Evolutionary conservation across 768 basidiomycete genomes (phyloP).

Genomic region (Hysterangium stoloniferum): DNA sequence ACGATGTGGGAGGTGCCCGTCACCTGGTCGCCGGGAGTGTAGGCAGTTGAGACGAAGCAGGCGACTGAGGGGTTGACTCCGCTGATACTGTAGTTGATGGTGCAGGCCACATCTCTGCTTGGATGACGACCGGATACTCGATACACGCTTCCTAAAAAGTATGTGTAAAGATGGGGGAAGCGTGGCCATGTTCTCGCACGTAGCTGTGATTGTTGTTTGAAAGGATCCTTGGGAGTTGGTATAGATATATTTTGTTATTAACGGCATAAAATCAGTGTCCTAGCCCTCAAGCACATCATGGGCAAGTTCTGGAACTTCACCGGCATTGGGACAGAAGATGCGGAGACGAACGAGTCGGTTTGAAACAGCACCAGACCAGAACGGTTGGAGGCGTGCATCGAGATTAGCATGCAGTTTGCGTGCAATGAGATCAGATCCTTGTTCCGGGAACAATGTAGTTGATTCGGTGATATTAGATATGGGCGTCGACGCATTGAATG

Average conservation of each 20-base stretch:
- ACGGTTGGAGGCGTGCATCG: conserved; percentile 65
- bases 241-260: conserved; percentile 41
- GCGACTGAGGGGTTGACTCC: neutral
- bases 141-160: conserved; percentile 42
- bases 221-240: conserved; percentile 73
- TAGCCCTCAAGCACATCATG: conserved; percentile 11
- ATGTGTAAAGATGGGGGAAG: conserved; percentile 53
- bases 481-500: no score
- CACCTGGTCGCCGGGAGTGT: neutral
- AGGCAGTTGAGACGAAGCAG: neutral
- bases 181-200: conserved; percentile 60
- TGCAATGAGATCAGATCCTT: conserved; percentile 9
- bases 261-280: conserved; percentile 32
- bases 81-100: neutral
- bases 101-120: conserved; percentile 37
- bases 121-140: conserved; percentile 50
- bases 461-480: no score
- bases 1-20: neutral
- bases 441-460: conserved; percentile 16
- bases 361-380: conserved; percentile 71
- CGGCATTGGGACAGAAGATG: conserved; percentile 39
- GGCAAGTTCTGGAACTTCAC: conserved; percentile 18
- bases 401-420: conserved; percentile 65
- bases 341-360: conserved; percentile 54
- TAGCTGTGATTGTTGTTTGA: conserved; percentile 48